Evolutionary conservation across 257 asterid genomes (phyloP).

Genomic region (Lavandula angustifolia): DNA sequence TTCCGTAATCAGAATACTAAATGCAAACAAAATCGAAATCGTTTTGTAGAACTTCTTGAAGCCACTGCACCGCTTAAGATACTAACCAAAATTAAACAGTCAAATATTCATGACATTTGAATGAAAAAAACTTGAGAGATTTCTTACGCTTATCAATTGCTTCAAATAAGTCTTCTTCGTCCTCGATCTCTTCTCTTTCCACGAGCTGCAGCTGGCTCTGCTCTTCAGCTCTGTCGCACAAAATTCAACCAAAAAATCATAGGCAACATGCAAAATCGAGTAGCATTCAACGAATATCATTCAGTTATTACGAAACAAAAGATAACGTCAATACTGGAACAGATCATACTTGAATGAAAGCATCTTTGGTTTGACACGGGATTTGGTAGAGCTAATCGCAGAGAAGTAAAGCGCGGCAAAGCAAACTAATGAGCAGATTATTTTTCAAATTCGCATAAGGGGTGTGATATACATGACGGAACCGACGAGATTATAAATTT

Average conservation of each 20-base stretch:
- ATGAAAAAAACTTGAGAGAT: conserved; percentile 2
- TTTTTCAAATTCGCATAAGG: conserved; percentile 36
- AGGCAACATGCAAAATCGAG: conserved; percentile 7
- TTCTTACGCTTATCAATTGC: conserved; percentile 83
- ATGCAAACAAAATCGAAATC: not conserved
- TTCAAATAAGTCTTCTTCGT: conserved; percentile 93
- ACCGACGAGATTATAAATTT: conserved; percentile 28
- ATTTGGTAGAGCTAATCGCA: conserved; percentile 20
- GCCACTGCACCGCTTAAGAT: conserved; percentile 9
- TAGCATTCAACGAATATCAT: conserved; percentile 10
- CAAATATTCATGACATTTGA: conserved; percentile 10
- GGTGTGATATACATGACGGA: conserved; percentile 36
- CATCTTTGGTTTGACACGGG: conserved; percentile 44
- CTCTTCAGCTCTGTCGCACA: conserved; percentile 74
- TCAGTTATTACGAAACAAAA: not conserved
- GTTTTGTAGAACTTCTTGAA: not conserved
- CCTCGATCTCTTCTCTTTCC: conserved; percentile 85
- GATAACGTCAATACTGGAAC: not conserved
- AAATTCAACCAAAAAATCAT: conserved; percentile 18
- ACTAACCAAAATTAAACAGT: not conserved
- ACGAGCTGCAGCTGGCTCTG: conserved; percentile 88
- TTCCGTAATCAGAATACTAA: conserved; percentile 5
- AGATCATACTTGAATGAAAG: conserved; percentile 69
- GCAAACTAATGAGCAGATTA: conserved; percentile 30
- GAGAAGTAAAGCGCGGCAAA: conserved; percentile 39